Conservation (phyloP, 2,329 filamentous ascomycete genomes). For the Pestalotiopsis sp. region DNA sequence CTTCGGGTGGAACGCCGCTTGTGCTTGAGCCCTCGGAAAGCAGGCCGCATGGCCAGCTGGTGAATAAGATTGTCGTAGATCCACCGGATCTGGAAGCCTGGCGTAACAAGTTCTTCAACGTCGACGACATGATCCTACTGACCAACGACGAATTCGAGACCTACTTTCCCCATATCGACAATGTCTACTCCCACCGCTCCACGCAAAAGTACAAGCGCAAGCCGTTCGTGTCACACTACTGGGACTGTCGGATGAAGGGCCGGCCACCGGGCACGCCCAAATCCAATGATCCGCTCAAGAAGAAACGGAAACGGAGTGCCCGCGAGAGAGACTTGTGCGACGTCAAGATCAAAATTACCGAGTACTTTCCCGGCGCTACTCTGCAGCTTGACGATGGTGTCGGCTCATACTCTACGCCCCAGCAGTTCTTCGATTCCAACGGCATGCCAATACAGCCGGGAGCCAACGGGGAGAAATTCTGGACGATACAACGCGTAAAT, state of each 20-base stretch:
- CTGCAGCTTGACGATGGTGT: conserved; percentile 33
- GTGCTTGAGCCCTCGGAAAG: conserved; percentile 37
- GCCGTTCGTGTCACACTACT: conserved; percentile 82
- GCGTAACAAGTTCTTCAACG: conserved; percentile 73
- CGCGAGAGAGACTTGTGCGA: conserved; percentile 79
- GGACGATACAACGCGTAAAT: conserved; percentile 78
- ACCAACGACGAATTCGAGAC: conserved; percentile 79
- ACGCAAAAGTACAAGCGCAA: conserved; percentile 82
- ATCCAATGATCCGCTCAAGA: conserved; percentile 78
- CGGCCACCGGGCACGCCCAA: conserved; percentile 79
- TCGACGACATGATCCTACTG: conserved; percentile 72
- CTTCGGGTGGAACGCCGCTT: conserved; percentile 19
- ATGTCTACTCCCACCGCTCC: conserved; percentile 82
- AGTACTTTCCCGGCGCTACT: conserved; percentile 66
- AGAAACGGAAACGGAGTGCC: conserved; percentile 78
- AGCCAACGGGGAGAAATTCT: conserved; percentile 58
- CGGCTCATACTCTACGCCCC: conserved; percentile 23
- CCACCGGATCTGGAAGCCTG: conserved; percentile 71
- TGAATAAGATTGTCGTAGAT: conserved; percentile 60
- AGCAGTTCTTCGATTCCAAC: conserved; percentile 25
- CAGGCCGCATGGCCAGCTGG: conserved; percentile 53
- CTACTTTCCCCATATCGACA: conserved; percentile 83
- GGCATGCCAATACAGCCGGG: conserved; percentile 37
- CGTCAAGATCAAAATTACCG: conserved; percentile 85
- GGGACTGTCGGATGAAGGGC: conserved; percentile 82